Conservation (phyloP, 352 stramenopile genomes). For the Pythium dissimile region DNA sequence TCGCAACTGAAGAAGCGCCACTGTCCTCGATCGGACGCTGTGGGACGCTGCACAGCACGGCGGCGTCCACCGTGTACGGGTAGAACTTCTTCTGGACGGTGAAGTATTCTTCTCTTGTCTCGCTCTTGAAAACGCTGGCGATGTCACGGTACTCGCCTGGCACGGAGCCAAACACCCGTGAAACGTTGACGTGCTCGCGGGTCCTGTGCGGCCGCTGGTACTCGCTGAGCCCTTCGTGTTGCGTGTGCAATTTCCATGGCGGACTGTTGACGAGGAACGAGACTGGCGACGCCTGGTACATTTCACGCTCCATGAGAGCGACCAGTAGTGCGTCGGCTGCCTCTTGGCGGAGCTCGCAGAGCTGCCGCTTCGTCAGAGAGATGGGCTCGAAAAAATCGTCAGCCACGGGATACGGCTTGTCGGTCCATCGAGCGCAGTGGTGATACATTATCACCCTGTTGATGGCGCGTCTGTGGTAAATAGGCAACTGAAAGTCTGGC, state of each 20-base stretch:
- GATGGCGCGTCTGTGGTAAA: too few relatives aligned
- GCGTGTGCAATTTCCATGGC: background rate
- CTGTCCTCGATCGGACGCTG: background rate
- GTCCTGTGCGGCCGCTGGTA: background rate
- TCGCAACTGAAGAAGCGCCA: too few relatives aligned
- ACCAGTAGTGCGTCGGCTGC: too few relatives aligned
- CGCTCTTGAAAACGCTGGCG: conserved; percentile 5
- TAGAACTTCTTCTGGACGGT: conserved; percentile 1
- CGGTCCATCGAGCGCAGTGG: too few relatives aligned
- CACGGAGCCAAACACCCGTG: conserved; percentile 1
- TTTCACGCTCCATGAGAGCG: background rate
- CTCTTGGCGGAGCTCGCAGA: too few relatives aligned
- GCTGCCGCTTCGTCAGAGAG: too few relatives aligned
- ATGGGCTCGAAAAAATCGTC: background rate
- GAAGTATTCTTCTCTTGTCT: background rate
- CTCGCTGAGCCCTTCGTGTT: background rate
- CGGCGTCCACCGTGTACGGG: background rate
- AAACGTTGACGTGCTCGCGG: background rate
- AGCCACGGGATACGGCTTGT: background rate
- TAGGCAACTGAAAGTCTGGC: too few relatives aligned
- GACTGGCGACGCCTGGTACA: background rate
- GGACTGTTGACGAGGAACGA: background rate
- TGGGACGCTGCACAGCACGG: background rate
- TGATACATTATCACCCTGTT: too few relatives aligned
- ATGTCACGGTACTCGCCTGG: conserved; percentile 6